phyloP scores from a whole-genome alignment of 2,329 filamentous ascomycete species.

The Blumeria hordei region DNA sequence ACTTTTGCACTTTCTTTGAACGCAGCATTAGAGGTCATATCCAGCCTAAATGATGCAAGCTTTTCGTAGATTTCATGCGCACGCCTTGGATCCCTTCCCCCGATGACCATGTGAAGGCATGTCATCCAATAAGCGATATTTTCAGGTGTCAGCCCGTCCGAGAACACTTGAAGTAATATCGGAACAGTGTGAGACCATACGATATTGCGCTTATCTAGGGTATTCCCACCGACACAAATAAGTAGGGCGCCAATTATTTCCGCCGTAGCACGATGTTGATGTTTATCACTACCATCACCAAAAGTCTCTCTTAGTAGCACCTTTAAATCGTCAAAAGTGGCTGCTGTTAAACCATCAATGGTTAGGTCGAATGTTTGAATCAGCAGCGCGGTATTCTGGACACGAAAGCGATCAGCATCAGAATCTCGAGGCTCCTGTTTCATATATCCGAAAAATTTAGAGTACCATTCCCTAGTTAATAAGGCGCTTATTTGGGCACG shows the following conservation, averaged over 20 bases:
- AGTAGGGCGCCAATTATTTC: slow-evolving; percentile 80
- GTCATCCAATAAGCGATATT: slow-evolving; percentile 90
- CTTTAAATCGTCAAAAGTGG: slow-evolving; percentile 71
- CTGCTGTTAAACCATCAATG: slow-evolving; percentile 50
- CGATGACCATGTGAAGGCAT: slow-evolving; percentile 71
- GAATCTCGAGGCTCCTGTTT: slow-evolving; percentile 86
- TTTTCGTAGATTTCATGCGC: slow-evolving; percentile 67
- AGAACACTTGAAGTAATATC: slow-evolving; percentile 62
- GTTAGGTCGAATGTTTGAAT: slow-evolving; percentile 81
- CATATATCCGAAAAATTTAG: slow-evolving; percentile 70
- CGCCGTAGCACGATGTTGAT: slow-evolving; percentile 85
- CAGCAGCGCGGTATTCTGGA: slow-evolving; percentile 66
- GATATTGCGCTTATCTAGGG: slow-evolving; percentile 43
- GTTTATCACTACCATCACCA: slow-evolving; percentile 85
- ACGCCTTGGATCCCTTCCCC: slow-evolving; percentile 72
- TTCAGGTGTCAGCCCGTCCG: slow-evolving; percentile 82
- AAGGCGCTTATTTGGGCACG: slow-evolving; percentile 59
- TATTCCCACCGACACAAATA: slow-evolving; percentile 56
- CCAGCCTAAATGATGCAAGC: slow-evolving; percentile 64
- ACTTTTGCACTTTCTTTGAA: slow-evolving; percentile 99
- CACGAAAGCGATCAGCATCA: slow-evolving; percentile 64
- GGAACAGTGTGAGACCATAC: slow-evolving; percentile 84
- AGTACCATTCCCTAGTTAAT: slow-evolving; percentile 66
- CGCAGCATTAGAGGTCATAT: slow-evolving; percentile 85
- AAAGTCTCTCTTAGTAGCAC: slow-evolving; percentile 56